These are phyloP conservation scores for Syzygium malaccense DNA, from an alignment of 441 rosid genomes.

Conservation along the genomic window DNA sequence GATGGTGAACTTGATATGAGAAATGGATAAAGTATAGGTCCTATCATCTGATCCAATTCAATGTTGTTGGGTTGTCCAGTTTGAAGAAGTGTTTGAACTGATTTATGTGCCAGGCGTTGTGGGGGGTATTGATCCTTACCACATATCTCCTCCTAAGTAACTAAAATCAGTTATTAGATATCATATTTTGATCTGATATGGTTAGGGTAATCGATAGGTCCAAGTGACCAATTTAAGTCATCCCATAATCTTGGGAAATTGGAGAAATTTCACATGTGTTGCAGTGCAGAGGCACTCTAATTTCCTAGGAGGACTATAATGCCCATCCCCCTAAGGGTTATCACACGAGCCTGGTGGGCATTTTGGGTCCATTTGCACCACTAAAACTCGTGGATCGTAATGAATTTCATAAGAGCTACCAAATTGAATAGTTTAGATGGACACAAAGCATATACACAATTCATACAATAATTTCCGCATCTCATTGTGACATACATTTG, in stretches of 20 bases:
- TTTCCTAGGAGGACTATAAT: too few relatives aligned
- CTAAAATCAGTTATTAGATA: too few relatives aligned
- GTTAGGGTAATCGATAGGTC: neutral
- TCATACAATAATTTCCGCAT: neutral
- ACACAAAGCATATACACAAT: neutral
- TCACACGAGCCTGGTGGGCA: neutral
- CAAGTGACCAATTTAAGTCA: neutral
- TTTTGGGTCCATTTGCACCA: neutral
- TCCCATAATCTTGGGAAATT: neutral
- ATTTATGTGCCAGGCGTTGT: neutral
- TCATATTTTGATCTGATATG: neutral
- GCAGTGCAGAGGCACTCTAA: neutral
- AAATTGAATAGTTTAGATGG: neutral
- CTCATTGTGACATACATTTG: neutral
- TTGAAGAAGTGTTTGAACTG: neutral
- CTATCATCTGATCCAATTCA: neutral
- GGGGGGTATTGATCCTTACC: neutral
- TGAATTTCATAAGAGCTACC: neutral
- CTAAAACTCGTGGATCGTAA: neutral
- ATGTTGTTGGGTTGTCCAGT: neutral
- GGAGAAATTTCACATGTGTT: neutral
- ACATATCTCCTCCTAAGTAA: neutral
- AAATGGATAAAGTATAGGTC: neutral
- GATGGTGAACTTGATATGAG: neutral
- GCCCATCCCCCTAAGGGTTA: neutral